Evolutionary conservation across 2,329 filamentous ascomycete genomes (phyloP).

Genomic region (Ampelomyces quisqualis): DNA sequence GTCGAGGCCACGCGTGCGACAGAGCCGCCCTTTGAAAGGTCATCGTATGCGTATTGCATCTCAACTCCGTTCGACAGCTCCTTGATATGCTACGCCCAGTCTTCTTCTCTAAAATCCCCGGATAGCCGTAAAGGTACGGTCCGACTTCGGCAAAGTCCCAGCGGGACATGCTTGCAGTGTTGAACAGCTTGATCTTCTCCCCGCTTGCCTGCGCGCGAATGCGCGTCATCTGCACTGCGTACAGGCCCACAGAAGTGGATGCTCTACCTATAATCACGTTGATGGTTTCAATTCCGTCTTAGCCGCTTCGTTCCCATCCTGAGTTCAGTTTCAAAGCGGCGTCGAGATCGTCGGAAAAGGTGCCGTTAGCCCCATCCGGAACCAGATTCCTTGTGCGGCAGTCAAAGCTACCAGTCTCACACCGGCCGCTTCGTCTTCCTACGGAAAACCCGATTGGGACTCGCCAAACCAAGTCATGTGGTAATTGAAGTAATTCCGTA

Average conservation of each 20-base stretch:
- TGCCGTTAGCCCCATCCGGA: constrained; percentile 39
- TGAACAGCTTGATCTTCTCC: constrained; percentile 24
- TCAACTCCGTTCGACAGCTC: constrained; percentile 24
- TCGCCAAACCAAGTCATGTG: constrained; percentile 45
- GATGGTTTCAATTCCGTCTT: not conserved
- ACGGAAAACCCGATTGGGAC: constrained; percentile 38
- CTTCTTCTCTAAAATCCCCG: constrained; percentile 45
- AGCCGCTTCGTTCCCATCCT: constrained; percentile 5
- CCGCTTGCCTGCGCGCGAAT: constrained; percentile 18
- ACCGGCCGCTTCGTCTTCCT: constrained; percentile 42
- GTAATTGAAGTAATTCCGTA: constrained; percentile 44
- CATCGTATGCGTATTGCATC: constrained; percentile 44
- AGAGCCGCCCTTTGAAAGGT: constrained; percentile 45
- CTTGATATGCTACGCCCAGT: constrained; percentile 40
- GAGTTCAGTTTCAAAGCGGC: constrained; percentile 12
- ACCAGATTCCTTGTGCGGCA: constrained; percentile 47
- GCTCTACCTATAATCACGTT: constrained; percentile 38
- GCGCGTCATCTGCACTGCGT: constrained; percentile 36
- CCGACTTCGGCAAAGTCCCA: constrained; percentile 28
- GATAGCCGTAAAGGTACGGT: constrained; percentile 44
- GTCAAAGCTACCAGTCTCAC: constrained; percentile 49
- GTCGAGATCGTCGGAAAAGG: constrained; percentile 36
- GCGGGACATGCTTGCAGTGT: constrained; percentile 26
- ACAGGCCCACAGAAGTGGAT: constrained; percentile 40
- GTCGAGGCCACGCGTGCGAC: constrained; percentile 36